These are phyloP conservation scores for Herpetomonas tarakana DNA, from an alignment of 208 protist genomes.

Conservation along the genomic window DNA sequence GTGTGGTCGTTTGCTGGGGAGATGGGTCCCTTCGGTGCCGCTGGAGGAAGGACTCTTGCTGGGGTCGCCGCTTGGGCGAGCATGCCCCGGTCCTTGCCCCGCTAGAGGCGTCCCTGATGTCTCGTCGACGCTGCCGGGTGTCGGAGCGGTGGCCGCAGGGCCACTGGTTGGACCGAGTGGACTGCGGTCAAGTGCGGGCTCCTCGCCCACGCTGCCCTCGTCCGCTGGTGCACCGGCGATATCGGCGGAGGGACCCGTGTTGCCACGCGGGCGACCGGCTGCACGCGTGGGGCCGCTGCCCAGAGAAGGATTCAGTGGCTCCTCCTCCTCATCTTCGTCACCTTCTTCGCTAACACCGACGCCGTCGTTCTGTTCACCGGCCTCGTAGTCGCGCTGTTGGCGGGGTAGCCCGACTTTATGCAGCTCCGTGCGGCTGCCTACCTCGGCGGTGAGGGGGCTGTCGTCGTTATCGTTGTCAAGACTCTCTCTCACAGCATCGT, in stretches of 20 bases:
- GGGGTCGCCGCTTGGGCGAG: no score
- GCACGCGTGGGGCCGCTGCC: constrained; percentile 14
- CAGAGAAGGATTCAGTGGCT: not conserved
- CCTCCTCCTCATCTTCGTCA: not conserved
- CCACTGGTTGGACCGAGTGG: no score
- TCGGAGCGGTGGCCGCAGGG: no score
- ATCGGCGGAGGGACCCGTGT: not conserved
- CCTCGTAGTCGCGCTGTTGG: not conserved
- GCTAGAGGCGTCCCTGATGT: no score
- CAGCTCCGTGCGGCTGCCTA: constrained; percentile 12
- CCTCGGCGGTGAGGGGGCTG: constrained; percentile 10
- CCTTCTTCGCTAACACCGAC: not conserved
- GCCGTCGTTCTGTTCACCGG: not conserved
- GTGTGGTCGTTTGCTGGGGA: no score
- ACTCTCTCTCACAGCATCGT: not conserved
- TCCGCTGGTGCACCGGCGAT: no score
- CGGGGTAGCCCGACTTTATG: constrained; percentile 3
- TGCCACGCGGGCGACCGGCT: not conserved
- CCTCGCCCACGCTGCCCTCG: no score
- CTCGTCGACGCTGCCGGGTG: no score
- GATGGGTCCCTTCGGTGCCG: constrained; percentile 10
- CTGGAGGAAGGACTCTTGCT: constrained; percentile 1
- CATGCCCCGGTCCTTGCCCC: no score
- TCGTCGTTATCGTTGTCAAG: constrained; percentile 13
- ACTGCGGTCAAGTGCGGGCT: no score